Evolutionary conservation across 2,329 filamentous ascomycete genomes (phyloP).

Genomic region (Clathrospora elynae): DNA sequence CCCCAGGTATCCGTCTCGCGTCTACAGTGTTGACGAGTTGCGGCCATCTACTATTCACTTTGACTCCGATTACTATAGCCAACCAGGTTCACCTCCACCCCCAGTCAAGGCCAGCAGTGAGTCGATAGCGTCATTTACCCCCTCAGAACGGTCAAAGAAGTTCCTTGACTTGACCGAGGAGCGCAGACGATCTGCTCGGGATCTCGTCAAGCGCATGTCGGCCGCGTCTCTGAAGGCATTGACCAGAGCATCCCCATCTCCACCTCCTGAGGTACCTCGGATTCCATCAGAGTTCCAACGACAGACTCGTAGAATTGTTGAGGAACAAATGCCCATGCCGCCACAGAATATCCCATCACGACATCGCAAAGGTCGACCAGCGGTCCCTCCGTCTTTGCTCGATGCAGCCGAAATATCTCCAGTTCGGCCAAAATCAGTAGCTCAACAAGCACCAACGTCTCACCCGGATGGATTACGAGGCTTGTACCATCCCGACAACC

Average conservation of each 20-base stretch:
- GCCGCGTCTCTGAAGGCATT: conserved; percentile 34
- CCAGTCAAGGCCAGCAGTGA: conserved; percentile 28
- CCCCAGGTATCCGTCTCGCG: conserved; percentile 23
- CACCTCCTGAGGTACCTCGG: conserved; percentile 25
- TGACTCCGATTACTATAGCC: conserved; percentile 48
- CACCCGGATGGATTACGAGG: conserved; percentile 29
- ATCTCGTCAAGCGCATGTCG: conserved; percentile 41
- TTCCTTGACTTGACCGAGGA: conserved; percentile 37
- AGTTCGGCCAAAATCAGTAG: conserved; percentile 8
- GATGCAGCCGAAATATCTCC: conserved; percentile 19
- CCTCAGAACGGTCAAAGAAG: conserved; percentile 38
- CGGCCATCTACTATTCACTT: conserved; percentile 45
- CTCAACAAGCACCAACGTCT: conserved; percentile 22
- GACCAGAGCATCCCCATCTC: conserved; percentile 15
- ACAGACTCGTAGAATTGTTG: conserved; percentile 12
- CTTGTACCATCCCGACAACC: conserved; percentile 22
- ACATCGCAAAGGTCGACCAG: conserved; percentile 9
- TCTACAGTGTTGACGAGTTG: conserved; percentile 44
- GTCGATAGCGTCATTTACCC: conserved; percentile 19
- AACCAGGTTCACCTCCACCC: conserved; percentile 41
- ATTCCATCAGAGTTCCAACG: conserved; percentile 25
- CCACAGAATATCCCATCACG: conserved; percentile 16
- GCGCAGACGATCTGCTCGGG: conserved; percentile 31
- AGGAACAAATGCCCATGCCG: conserved; percentile 10
- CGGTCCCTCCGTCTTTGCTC: conserved; percentile 14